Percentiles rank a stretch among this genome's conserved stretches.
These are phyloP conservation scores for Komagataella pastoris DNA, from an alignment of 805 yeast genomes.

Conservation along the genomic window DNA sequence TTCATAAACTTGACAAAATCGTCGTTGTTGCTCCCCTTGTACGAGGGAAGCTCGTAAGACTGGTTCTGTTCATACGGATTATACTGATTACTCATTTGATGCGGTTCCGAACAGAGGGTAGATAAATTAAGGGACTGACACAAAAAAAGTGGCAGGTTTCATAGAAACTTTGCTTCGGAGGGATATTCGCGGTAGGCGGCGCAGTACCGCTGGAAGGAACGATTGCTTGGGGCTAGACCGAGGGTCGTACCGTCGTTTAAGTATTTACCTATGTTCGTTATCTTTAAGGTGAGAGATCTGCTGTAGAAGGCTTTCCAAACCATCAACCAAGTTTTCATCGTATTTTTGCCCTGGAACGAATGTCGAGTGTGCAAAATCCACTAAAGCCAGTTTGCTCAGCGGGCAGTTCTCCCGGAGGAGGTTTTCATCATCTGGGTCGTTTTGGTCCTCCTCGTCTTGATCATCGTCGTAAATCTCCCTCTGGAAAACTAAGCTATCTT, in stretches of 20 bases:
- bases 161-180: neutral
- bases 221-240: neutral
- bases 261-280: neutral
- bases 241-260: neutral
- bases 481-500: constrained; percentile 6
- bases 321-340: constrained; percentile 60
- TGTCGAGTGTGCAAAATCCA: constrained; percentile 87
- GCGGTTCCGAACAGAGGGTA: neutral
- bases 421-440: constrained; percentile 14
- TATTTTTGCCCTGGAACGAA: constrained; percentile 47
- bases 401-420: constrained; percentile 12
- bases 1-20: constrained; percentile 51
- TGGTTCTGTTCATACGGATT: constrained; percentile 7
- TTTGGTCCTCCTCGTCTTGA: constrained; percentile 14
- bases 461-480: constrained; percentile 18
- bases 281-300: neutral
- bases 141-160: neutral
- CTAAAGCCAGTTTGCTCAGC: constrained; percentile 49
- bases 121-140: neutral
- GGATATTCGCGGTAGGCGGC: neutral
- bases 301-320: constrained; percentile 48
- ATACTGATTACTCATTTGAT: neutral
- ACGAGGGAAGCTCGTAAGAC: constrained; percentile 5
- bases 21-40: constrained; percentile 8
- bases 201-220: neutral